Base-by-base conservation (phyloP, 306 rosid species). In the Cicer bijugum region DNA sequence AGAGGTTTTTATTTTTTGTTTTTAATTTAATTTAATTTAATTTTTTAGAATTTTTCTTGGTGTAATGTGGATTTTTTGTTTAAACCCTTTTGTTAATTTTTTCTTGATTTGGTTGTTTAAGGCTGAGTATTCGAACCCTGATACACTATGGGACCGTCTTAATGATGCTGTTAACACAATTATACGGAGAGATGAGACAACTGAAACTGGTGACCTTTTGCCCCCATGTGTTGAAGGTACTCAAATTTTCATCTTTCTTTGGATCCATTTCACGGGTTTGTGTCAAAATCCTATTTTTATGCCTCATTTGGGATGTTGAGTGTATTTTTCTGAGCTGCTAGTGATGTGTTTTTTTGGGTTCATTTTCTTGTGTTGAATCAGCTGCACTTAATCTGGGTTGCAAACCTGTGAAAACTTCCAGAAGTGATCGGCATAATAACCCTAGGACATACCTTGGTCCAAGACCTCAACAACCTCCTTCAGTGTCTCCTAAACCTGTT, bases 141-240 rank as follows among this genome's bases (percentile, higher is more conserved):
- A 90, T 40, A 95, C 99, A 9, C 85, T 92, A 10, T 90, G 97
- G 97, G 97, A 90, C 56, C 89, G 99, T 66, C 89, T 88, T 62
- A 95, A 95, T 83, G 99, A 95, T 69, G 99, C 99, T 62, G 84
- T 95, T 39, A 92, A 92, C 88, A 95, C 99, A 2, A 95, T 95
- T 79, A 95, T 95, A 57, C 80, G 97, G 76, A 87, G 96, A 77
- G 99, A 95, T 38, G 97, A 92, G 85, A 87, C 85, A 59, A 80
- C 83, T 14, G 99, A 95, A 82, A 90, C 91, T 11, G 93, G 93
- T 16, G 97, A 84, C 82, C 92, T 90, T 58, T 84, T 95, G 88
- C 99, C 99, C 63, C 97, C 99, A 9, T 95, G 99, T 68, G 89
- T 95, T 78, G 99, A 95, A 95, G 99, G 99, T 95, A 94, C 81